Evolutionary conservation across 139 green algal species (phyloP).

Genomic region (Desmodesmus armatus): DNA sequence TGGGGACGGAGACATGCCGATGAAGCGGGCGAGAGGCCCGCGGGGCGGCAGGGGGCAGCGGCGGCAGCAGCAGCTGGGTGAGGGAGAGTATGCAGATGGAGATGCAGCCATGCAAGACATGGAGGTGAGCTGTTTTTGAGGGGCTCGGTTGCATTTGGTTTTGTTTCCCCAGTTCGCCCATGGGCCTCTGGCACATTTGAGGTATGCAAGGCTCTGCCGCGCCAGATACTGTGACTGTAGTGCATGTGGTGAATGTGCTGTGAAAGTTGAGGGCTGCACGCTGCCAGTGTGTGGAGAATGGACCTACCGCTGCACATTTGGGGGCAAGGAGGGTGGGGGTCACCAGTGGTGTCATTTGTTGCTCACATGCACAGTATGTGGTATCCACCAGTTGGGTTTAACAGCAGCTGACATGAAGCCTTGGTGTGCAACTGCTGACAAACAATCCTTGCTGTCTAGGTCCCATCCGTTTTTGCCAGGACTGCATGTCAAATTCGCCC

Average conservation of each 20-base stretch:
- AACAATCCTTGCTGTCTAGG: neutral
- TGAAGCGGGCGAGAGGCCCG: neutral
- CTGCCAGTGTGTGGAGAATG: neutral
- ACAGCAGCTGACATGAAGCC: neutral
- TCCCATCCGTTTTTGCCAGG: neutral
- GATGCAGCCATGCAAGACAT: slow-evolving; percentile 42
- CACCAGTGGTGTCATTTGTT: too few species aligned
- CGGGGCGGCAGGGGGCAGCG: neutral
- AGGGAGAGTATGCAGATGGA: too few species aligned
- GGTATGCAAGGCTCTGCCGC: neutral
- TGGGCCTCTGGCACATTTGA: neutral
- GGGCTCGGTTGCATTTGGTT: neutral
- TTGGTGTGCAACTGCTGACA: neutral
- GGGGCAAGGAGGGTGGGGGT: too few species aligned
- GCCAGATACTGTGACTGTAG: neutral
- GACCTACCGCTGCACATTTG: neutral
- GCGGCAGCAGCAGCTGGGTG: neutral
- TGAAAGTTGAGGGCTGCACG: neutral
- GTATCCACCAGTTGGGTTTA: neutral
- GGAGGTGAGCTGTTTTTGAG: neutral
- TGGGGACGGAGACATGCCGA: slow-evolving; percentile 11
- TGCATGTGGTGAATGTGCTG: neutral
- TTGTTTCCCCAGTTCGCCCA: neutral
- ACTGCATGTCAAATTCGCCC: too few species aligned
- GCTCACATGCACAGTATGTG: too few species aligned